A percentile compares a stretch with the other conserved stretches of the same genome.
Evolutionary conservation across 2,329 filamentous ascomycete genomes (phyloP).

Genomic region (Onygenales sp.): DNA sequence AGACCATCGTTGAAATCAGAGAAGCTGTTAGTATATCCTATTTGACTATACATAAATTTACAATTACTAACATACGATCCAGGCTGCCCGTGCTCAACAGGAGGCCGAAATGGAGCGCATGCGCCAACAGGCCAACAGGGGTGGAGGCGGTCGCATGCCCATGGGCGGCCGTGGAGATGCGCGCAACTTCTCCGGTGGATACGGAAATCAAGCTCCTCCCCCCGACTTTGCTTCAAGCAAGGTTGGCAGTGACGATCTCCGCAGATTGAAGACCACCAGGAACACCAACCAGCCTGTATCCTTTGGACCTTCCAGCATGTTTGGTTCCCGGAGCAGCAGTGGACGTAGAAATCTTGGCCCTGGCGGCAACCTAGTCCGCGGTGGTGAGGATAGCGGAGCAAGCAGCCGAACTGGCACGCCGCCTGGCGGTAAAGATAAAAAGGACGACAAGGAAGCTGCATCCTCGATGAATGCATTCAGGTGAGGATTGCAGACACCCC

Average conservation of each 20-base stretch:
- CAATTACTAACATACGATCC: constrained; percentile 4
- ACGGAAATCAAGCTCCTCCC: constrained; percentile 58
- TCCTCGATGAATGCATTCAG: constrained; percentile 86
- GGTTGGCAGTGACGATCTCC: constrained; percentile 83
- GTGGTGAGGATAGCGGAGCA: constrained; percentile 73
- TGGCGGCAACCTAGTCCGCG: constrained; percentile 60
- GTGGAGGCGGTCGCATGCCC: constrained; percentile 57
- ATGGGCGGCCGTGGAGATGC: constrained; percentile 76
- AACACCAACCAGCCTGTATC: constrained; percentile 53
- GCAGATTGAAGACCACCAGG: constrained; percentile 58
- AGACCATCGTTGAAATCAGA: constrained; percentile 89
- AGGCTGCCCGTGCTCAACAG: constrained; percentile 66
- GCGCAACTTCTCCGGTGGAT: constrained; percentile 68
- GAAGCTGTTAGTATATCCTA: constrained; percentile 50
- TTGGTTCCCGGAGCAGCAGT: constrained; percentile 83
- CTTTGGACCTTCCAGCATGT: constrained; percentile 78
- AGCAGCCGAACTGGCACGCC: constrained; percentile 88
- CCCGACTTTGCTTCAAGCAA: constrained; percentile 65
- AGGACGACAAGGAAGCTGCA: constrained; percentile 51
- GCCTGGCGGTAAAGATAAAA: constrained; percentile 52
- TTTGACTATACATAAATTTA: constrained; percentile 11
- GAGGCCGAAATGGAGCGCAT: constrained; percentile 61
- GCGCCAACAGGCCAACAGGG: constrained; percentile 44
- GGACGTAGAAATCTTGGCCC: constrained; percentile 63
- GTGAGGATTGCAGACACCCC: constrained; percentile 45